Conservation (phyloP, 352 stramenopile species). For the Globisporangium nunn region DNA sequence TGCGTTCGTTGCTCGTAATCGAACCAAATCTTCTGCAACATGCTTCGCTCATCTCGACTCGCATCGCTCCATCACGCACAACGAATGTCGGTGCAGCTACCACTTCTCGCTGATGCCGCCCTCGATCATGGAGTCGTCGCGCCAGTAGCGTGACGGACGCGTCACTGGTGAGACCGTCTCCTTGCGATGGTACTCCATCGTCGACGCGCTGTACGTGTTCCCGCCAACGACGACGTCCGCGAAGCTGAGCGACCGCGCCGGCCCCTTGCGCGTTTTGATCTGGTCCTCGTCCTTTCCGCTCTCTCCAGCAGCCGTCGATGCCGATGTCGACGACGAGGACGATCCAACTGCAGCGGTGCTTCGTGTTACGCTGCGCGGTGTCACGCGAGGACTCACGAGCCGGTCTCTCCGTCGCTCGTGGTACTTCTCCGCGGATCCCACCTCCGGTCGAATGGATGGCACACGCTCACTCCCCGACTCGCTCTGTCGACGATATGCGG, state of each 20-base stretch:
- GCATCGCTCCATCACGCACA: constrained; percentile 29
- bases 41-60: background rate
- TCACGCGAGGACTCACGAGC: constrained; percentile 37
- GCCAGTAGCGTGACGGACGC: constrained; percentile 33
- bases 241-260: constrained; percentile 78
- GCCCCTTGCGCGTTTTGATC: constrained; percentile 42
- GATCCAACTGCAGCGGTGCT: constrained; percentile 11
- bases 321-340: background rate
- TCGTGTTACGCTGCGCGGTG: constrained; percentile 14
- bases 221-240: constrained; percentile 75
- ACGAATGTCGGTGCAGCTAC: constrained; percentile 56
- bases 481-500: constrained; percentile 60
- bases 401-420: constrained; percentile 28
- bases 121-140: constrained; percentile 48
- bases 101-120: constrained; percentile 64
- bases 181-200: constrained; percentile 18
- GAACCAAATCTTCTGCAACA: too few species aligned
- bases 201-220: constrained; percentile 15
- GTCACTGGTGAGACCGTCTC: constrained; percentile 38
- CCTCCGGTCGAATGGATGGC: constrained; percentile 43
- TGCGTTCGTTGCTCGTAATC: too few species aligned
- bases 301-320: constrained; percentile 9
- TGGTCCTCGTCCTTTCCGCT: constrained; percentile 19
- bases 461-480: constrained; percentile 54
- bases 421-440: constrained; percentile 40